These are phyloP conservation scores for Colletotrichum chrysophilum DNA, from an alignment of 2,329 filamentous ascomycete genomes.

Conservation along the genomic window DNA sequence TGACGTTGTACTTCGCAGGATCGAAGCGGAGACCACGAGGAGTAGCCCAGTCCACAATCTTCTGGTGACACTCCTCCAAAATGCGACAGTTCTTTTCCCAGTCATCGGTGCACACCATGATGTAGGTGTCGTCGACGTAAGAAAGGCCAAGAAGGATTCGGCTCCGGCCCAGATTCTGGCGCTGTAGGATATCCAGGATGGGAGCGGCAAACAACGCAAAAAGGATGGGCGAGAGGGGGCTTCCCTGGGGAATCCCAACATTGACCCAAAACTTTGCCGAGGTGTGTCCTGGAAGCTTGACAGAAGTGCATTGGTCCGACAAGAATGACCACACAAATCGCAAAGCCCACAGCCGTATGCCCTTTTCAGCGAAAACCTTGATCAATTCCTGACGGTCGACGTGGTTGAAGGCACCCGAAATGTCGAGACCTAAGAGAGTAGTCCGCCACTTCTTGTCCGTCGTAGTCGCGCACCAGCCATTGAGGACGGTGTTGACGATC, in stretches of 20 bases:
- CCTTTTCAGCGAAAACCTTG: neutral
- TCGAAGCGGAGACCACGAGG: neutral
- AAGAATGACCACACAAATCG: neutral
- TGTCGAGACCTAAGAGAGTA: neutral
- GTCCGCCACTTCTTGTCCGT: neutral
- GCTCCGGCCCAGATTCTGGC: neutral
- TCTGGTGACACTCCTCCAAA: neutral
- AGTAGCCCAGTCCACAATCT: neutral
- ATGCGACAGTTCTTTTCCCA: neutral
- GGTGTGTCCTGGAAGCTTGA: neutral
- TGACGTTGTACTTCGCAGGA: neutral
- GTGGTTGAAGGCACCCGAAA: neutral
- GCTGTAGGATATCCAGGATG: neutral
- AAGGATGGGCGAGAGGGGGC: neutral
- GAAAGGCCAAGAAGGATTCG: neutral
- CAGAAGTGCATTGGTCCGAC: neutral
- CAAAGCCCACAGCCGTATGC: neutral
- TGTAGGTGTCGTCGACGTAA: slow-evolving; percentile 1
- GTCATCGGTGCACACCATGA: neutral
- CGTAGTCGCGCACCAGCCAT: neutral
- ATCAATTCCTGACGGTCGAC: neutral
- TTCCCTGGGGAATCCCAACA: slow-evolving; percentile 4
- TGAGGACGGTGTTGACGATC: neutral
- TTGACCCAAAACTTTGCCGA: neutral
- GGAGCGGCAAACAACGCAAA: neutral